Base-by-base conservation (phyloP, 2,329 filamentous ascomycete genomes). In the Phaeoacremonium minimum region DNA sequence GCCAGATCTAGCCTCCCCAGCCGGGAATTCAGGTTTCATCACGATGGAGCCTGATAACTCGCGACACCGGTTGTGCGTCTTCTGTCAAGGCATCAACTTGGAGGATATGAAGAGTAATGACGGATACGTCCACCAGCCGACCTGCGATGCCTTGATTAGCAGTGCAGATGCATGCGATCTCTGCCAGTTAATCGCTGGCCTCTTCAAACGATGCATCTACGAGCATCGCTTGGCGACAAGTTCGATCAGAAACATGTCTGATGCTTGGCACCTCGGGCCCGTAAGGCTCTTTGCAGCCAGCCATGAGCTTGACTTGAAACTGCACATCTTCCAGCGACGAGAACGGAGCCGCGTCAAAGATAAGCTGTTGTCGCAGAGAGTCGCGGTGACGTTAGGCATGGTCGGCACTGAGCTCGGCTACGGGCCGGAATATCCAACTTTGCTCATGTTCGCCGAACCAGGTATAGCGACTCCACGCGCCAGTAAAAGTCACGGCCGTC, bases 271-370 rank as follows among this genome's bases (percentile, higher is more conserved):
- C 28, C 28, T 30, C 16, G 28, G 28, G 28, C 28, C 28, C 11
- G 28, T 30, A 30, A 30, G 28, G 28, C 28, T 30, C 28, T 30
- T 30, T 30, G 28, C 28, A 15, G 28, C 5, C 28, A 30, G 28
- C 28, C 28, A 15, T 30, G 28, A 30, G 28, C 28, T 30, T 30
- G 28, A 30, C 28, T 12, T 30, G 28, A 5, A 30, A n/a, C 28
- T 15, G 16, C 7, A 15, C 28, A n/a, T 15, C 28, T 30, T 30
- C 11, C 28, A 30, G 28, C 28, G 28, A 11, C 28, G 28, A 30
- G 28, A 30, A 30, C 28, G 28, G 28, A 15, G 28, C 28, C 28
- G 28, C 28, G 28, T 30, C n/a, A 30, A 30, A 30, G 28, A 30
- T 12, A 30, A 30, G 28, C 28, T 30, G 28, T 12, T 30, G 28